These are phyloP conservation scores for Acanthamoeba castellanii DNA, from an alignment of 208 protist species.

Conservation along the genomic window DNA sequence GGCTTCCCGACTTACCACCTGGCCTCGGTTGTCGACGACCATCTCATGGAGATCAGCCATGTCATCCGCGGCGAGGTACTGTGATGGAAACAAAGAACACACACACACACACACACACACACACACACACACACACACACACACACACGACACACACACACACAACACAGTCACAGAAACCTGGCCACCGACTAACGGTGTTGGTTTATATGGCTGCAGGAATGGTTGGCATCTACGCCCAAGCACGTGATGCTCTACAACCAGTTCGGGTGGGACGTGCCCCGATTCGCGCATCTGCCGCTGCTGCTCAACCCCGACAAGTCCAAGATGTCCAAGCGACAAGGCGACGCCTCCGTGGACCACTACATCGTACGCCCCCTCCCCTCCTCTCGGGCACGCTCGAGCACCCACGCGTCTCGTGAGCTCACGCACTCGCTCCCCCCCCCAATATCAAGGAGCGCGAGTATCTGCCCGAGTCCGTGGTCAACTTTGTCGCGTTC, in stretches of 20 bases:
- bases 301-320: slow-evolving; percentile 86
- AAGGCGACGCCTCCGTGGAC: slow-evolving; percentile 85
- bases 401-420: neutral
- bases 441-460: slow-evolving; percentile 37
- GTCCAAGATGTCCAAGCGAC: slow-evolving; percentile 89
- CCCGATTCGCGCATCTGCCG: slow-evolving; percentile 88
- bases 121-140: neutral
- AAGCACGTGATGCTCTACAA: slow-evolving; percentile 89
- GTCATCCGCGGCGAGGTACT: slow-evolving; percentile 87
- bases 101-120: neutral
- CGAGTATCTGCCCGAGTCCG: slow-evolving; percentile 84
- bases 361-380: slow-evolving; percentile 73
- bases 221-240: slow-evolving; percentile 85
- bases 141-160: neutral
- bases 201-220: slow-evolving; percentile 8
- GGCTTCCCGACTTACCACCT: slow-evolving; percentile 91
- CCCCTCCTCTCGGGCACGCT: neutral
- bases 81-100: neutral
- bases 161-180: neutral
- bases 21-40: slow-evolving; percentile 90
- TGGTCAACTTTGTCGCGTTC: slow-evolving; percentile 89
- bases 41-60: slow-evolving; percentile 89
- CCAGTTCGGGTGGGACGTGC: slow-evolving; percentile 84
- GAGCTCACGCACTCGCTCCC: neutral
- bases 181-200: neutral